Percentiles rank a stretch among this genome's conserved stretches.
Evolutionary conservation across 441 rosid genomes (phyloP).

Genomic region (Populus tomentosa): DNA sequence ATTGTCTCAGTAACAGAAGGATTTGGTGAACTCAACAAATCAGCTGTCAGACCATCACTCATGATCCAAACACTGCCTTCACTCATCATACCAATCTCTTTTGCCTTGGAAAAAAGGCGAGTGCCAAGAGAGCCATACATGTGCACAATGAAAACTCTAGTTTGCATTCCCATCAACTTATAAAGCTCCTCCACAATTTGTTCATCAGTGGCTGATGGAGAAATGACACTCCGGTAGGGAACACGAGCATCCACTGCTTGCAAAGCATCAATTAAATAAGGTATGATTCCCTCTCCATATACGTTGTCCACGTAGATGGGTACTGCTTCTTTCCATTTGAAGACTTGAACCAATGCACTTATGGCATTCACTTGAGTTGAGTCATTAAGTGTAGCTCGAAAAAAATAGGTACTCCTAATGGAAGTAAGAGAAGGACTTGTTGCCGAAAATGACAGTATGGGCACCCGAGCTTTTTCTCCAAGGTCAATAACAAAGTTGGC

Average conservation of each 20-base stretch:
- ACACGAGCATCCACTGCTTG: conserved; percentile 34
- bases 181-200: conserved; percentile 22
- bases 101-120: too few species aligned
- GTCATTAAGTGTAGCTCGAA: conserved; percentile 38
- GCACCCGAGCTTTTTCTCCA: conserved; percentile 34
- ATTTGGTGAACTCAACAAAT: conserved; percentile 15
- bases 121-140: too few species aligned
- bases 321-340: conserved; percentile 54
- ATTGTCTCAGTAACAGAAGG: conserved; percentile 21
- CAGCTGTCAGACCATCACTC: conserved; percentile 33
- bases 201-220: conserved; percentile 30
- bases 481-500: conserved; percentile 42
- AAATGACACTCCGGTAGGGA: conserved; percentile 40
- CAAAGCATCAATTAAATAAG: conserved; percentile 46
- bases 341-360: conserved; percentile 33
- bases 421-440: conserved; percentile 50
- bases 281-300: conserved; percentile 46
- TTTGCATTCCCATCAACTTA: too few species aligned
- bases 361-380: conserved; percentile 52
- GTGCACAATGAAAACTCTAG: too few species aligned
- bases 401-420: conserved; percentile 43
- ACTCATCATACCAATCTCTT: too few species aligned
- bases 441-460: conserved; percentile 50
- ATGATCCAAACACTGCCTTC: conserved; percentile 59
- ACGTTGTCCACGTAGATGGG: conserved; percentile 40